Evolutionary conservation across 306 rosid genomes (phyloP).

Genomic region (Malus sieversii): DNA sequence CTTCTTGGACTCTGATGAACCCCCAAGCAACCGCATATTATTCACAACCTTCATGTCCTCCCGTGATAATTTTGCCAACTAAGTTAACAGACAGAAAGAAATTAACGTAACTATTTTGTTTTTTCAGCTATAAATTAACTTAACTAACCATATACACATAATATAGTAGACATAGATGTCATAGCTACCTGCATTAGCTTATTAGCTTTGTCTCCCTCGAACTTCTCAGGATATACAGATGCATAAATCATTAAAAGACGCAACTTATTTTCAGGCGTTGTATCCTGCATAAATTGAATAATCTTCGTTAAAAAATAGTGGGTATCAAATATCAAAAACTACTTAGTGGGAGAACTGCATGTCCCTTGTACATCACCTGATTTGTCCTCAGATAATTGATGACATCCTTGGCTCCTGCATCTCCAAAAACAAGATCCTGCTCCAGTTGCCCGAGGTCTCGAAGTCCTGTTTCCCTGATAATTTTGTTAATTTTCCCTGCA

Average conservation of each 20-base stretch:
- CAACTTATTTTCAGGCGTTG: slow-evolving; percentile 66
- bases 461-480: slow-evolving; percentile 61
- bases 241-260: slow-evolving; percentile 94
- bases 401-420: slow-evolving; percentile 91
- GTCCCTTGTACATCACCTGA: slow-evolving; percentile 48
- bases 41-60: slow-evolving; percentile 81
- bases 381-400: slow-evolving; percentile 65
- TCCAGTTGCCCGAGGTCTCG: slow-evolving; percentile 89
- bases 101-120: background rate
- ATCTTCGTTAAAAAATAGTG: background rate
- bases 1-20: slow-evolving; percentile 43
- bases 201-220: slow-evolving; percentile 79
- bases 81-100: slow-evolving; percentile 17
- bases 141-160: background rate
- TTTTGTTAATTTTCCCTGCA: slow-evolving; percentile 80
- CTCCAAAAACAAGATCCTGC: slow-evolving; percentile 97
- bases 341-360: slow-evolving; percentile 6
- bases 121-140: background rate
- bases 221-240: slow-evolving; percentile 75
- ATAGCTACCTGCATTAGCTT: slow-evolving; percentile 81
- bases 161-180: background rate
- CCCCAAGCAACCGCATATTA: slow-evolving; percentile 69
- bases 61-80: slow-evolving; percentile 75
- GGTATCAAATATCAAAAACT: background rate
- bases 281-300: slow-evolving; percentile 40